A percentile compares a stretch with the other conserved stretches of the same genome.
Conservation (phyloP, 1,284 basidiomycete species). For the Abortiporus biennis region DNA sequence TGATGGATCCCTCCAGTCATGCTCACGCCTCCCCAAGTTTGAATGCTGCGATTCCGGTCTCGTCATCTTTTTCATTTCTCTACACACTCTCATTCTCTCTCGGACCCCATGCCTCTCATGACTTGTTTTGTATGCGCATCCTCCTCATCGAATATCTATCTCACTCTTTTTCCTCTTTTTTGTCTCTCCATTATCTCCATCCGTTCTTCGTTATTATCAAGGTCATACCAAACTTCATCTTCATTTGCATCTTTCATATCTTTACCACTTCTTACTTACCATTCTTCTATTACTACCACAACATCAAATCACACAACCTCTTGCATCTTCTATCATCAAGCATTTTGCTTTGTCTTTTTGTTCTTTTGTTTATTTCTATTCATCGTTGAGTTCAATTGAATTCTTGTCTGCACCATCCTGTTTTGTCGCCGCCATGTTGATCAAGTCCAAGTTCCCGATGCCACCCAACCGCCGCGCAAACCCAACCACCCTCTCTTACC, state of each 20-base stretch:
- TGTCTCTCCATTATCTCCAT: constrained; percentile 3
- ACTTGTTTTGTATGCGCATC: constrained; percentile 16
- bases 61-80: constrained; percentile 11
- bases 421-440: too few relatives aligned
- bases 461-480: too few relatives aligned
- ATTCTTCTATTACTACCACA: constrained; percentile 3
- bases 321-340: not conserved
- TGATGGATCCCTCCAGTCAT: constrained; percentile 12
- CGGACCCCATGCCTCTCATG: constrained; percentile 11
- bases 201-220: constrained; percentile 5
- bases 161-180: constrained; percentile 8
- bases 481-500: too few relatives aligned
- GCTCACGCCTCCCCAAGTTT: constrained; percentile 2
- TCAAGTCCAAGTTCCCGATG: too few relatives aligned
- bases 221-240: constrained; percentile 8
- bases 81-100: constrained; percentile 8
- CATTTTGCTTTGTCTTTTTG: constrained; percentile 2
- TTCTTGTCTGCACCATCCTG: too few relatives aligned
- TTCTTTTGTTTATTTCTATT: not conserved
- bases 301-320: constrained; percentile 8
- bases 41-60: constrained; percentile 11
- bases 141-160: constrained; percentile 8
- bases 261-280: constrained; percentile 6
- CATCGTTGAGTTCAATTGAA: too few relatives aligned
- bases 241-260: constrained; percentile 7